Percentiles rank a stretch among this genome's conserved stretches.
phyloP scores from a whole-genome alignment of 2,329 filamentous ascomycete species.

The Sporothrix euskadiensis region DNA sequence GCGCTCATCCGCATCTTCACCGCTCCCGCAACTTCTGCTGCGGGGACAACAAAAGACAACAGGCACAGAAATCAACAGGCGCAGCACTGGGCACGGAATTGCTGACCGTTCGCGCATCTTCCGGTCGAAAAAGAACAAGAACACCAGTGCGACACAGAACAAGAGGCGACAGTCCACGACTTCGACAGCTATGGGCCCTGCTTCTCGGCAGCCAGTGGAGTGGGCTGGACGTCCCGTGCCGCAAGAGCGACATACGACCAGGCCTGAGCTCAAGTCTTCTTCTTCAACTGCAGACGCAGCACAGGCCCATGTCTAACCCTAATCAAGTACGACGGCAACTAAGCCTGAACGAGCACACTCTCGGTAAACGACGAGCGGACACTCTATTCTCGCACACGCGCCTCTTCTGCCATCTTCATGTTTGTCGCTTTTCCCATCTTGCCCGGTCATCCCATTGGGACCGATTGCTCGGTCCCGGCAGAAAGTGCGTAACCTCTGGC shows the following conservation, averaged over 20 bases:
- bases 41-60: not conserved
- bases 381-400: not conserved
- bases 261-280: not conserved
- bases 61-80: not conserved
- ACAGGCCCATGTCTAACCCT: not conserved
- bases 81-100: constrained; percentile 11
- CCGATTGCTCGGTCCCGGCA: constrained; percentile 17
- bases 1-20: constrained; percentile 1
- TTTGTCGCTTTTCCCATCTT: not conserved
- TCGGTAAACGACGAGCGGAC: not conserved
- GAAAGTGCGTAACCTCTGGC: not conserved
- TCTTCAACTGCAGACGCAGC: not conserved
- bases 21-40: constrained; percentile 10
- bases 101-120: constrained; percentile 16
- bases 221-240: constrained; percentile 28
- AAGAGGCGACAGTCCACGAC: not conserved
- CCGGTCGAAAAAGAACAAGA: not conserved
- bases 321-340: constrained; percentile 1
- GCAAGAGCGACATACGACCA: constrained; percentile 17
- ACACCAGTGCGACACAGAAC: not conserved
- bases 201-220: constrained; percentile 20
- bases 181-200: not conserved
- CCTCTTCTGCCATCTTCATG: not conserved
- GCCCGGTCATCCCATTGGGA: not conserved
- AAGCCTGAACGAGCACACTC: constrained; percentile 4